Evolutionary conservation across 2,329 filamentous ascomycete species (phyloP), one percentile per base, ranked within the genome.

Genomic region (Plenodomus tracheiphilus): DNA sequence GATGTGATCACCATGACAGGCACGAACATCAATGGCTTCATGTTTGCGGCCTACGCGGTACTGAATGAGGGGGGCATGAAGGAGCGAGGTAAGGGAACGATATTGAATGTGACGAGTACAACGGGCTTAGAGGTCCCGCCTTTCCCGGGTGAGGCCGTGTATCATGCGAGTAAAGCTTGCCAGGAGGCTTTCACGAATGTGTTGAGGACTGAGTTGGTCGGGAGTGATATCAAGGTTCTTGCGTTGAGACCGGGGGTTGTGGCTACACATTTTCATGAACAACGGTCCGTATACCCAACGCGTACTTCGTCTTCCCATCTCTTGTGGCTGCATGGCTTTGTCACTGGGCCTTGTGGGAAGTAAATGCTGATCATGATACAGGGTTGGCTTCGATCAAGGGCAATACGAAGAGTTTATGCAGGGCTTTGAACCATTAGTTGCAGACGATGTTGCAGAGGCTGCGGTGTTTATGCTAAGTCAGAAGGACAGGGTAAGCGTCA

Each of bases 141-240:
- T 0, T 80, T 80, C 42, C 65, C 74, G 0, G 77, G 78, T 11
- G 78, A 81, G 53, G 73, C 76, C 0, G 76, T 81, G 8, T 78
- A 80, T 45, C 77, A 80, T 49, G 69, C 77, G 4, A 74, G 66
- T 51, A 80, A 79, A 53, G 76, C 77, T 0, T 69, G 66, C 2
- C 76, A 78, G 43, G 78, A 81, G 46, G 78, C 64, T 0, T 80
- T 82, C 51, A 76, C 75, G 0, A 79, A 81, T 46, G 71, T 72
- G 1, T 67, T 81, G 9, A 65, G 79, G 0, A 79, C 71, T 16
- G 80, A 83, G 59, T 58, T 80, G 8, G 61, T 53, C 18, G 75
- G 71, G 2, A 78, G 76, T 0, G 73, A 79, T 51, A 77, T 80
- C 46, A 71, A 74, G n/a, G 76, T 80, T 0, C 47, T 79, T 6